Evolutionary conservation across 164 flowering plant genomes (phyloP).

Genomic region (Hamamelis virginiana): DNA sequence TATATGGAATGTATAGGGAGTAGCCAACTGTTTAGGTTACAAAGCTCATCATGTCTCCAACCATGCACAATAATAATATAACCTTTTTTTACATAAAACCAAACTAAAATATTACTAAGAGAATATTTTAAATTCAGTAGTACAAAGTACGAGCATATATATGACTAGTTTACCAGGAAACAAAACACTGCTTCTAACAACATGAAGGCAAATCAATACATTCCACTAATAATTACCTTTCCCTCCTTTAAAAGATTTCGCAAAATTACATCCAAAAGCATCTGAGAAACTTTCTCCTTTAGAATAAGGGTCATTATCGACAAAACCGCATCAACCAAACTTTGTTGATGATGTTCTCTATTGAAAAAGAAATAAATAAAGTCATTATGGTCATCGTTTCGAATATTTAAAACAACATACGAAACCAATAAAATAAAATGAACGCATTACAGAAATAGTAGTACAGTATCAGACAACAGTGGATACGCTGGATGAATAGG

Average conservation of each 20-base stretch:
- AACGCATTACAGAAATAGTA: neutral
- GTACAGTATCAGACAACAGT: too few species aligned
- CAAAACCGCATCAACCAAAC: conserved; percentile 58
- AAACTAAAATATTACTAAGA: too few species aligned
- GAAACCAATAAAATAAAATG: neutral
- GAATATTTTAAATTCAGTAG: neutral
- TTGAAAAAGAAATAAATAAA: conserved; percentile 8
- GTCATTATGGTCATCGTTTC: neutral
- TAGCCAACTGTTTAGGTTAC: too few species aligned
- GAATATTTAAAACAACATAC: neutral
- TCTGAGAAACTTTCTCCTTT: conserved; percentile 60
- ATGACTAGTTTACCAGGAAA: neutral
- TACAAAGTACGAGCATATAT: neutral
- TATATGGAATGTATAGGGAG: too few species aligned
- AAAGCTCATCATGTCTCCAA: too few species aligned
- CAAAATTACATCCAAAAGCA: conserved; percentile 69
- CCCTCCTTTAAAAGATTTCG: conserved; percentile 62
- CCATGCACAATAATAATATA: too few species aligned
- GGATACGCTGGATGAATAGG: too few species aligned
- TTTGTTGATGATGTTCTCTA: conserved; percentile 72
- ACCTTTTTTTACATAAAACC: too few species aligned
- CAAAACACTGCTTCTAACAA: neutral
- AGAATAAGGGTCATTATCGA: conserved; percentile 67
- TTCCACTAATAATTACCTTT: conserved; percentile 46
- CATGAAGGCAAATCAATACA: neutral